Evolutionary conservation across 1,284 basidiomycete species (phyloP), one percentile per base, ranked within the genome.

Genomic region (Coniophora puteana): DNA sequence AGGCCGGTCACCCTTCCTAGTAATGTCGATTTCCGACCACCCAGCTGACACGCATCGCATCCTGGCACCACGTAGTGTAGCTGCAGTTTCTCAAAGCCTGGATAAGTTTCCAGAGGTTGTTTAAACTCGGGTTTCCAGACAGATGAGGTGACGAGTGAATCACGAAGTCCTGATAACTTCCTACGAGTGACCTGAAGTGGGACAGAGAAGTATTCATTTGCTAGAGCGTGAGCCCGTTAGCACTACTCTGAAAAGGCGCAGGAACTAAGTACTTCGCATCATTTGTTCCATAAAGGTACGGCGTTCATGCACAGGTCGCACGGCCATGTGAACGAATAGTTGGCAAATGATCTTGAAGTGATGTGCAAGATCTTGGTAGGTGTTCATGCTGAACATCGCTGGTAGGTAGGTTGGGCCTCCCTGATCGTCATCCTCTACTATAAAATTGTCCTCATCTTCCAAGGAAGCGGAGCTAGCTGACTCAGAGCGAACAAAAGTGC

Each of bases 311-410:
- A 66, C 57, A 6, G 76, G 68, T 18, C 67, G 73, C 23, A 89
- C 78, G 16, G 84, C 83, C 29, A 93, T 66, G 50, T 92, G 83
- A 3, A 92, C 83, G 50, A 91, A 83, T 30, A 92, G 76, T 54
- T 93, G 90, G 51, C 88, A 91, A 23, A 93, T 74, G 35, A 88
- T 82, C 62, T 89, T 90, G 72, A 90, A 89, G 45, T 89, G 84
- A 48, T 84, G 76, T 12, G 73, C 65, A 16, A 85, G 67, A 51
- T 88, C 83, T 58, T 91, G 82, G 54, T 83, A 79, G 1, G 80
- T 72, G 45, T 77, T 76, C 76, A 86, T 79, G 55, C 85, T 90
- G 62, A 89, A 93, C 49, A 82, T 72, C 17, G 70, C 67, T 5
- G 90, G 91, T 12, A 93, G 70, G 24, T 73, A 61, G 12, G 71